These are phyloP conservation scores for Arabidopsis lyrata DNA, from an alignment of 441 rosid species.

Conservation along the genomic window DNA sequence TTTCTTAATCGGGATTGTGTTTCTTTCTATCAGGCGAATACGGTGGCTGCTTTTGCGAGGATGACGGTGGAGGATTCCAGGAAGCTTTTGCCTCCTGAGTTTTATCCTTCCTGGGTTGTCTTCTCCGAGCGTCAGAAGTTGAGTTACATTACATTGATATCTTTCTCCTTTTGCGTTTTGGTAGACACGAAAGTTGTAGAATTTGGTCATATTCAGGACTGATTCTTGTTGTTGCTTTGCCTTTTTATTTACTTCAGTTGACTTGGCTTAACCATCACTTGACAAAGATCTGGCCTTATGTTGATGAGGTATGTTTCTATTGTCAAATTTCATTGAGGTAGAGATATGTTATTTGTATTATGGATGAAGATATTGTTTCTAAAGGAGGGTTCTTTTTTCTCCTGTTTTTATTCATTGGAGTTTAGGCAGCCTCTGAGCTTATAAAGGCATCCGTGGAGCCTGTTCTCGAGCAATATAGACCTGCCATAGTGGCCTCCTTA, in stretches of 20 bases:
- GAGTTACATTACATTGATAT: conserved; percentile 35
- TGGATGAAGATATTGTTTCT: conserved; percentile 18
- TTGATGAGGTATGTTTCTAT: conserved; percentile 61
- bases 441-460: conserved; percentile 92
- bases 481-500: conserved; percentile 72
- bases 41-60: conserved; percentile 93
- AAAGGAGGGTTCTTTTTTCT: not conserved
- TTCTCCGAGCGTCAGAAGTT: conserved; percentile 95
- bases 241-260: conserved; percentile 61
- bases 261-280: conserved; percentile 93
- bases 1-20: not conserved
- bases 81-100: conserved; percentile 80
- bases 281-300: conserved; percentile 97
- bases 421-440: conserved; percentile 94
- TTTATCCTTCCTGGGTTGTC: conserved; percentile 96
- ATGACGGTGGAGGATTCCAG: conserved; percentile 93
- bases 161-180: not conserved
- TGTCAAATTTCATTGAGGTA: conserved; percentile 9
- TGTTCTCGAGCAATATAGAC: conserved; percentile 85
- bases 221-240: conserved; percentile 39
- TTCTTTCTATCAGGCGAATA: conserved; percentile 60
- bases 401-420: not conserved
- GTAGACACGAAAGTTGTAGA: not conserved
- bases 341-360: conserved; percentile 18
- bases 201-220: conserved; percentile 35